These are phyloP conservation scores for Candida wancherniae DNA, from an alignment of 805 yeast species.

Conservation along the genomic window DNA sequence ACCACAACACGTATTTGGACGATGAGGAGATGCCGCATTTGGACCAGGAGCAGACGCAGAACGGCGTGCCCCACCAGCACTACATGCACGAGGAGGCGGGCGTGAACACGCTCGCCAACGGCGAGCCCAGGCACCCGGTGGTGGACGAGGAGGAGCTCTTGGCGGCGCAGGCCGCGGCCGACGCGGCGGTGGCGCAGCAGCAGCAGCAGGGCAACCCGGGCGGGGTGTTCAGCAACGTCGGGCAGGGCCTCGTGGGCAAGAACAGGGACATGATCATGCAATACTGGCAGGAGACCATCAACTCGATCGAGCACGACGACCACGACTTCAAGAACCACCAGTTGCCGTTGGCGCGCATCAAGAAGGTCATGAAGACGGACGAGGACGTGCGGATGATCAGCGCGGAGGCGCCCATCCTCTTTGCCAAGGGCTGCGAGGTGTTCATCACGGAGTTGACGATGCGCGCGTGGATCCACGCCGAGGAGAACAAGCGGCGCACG, in stretches of 20 bases:
- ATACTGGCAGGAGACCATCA: slow-evolving; percentile 97
- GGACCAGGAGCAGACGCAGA: slow-evolving; percentile 14
- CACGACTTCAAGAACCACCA: slow-evolving; percentile 94
- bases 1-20: slow-evolving; percentile 27
- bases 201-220: slow-evolving; percentile 41
- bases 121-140: slow-evolving; percentile 10
- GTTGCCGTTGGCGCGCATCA: slow-evolving; percentile 90
- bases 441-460: slow-evolving; percentile 95
- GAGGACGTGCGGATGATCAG: slow-evolving; percentile 96
- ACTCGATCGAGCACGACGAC: slow-evolving; percentile 79
- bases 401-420: slow-evolving; percentile 96
- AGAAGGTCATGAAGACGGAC: slow-evolving; percentile 96
- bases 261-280: slow-evolving; percentile 88
- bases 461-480: slow-evolving; percentile 99
- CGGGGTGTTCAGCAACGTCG: slow-evolving; percentile 82
- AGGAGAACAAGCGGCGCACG: slow-evolving; percentile 91
- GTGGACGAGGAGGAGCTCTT: slow-evolving; percentile 40
- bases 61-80: slow-evolving; percentile 17
- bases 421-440: slow-evolving; percentile 97
- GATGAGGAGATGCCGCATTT: slow-evolving; percentile 22
- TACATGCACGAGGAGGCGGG: slow-evolving; percentile 7
- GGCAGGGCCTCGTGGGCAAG: slow-evolving; percentile 47
- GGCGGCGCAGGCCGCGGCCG: slow-evolving; percentile 45
- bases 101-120: slow-evolving; percentile 6
- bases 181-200: slow-evolving; percentile 43